phyloP scores from a whole-genome alignment of 345 rosid species.

The Rubroshorea leprosula region DNA sequence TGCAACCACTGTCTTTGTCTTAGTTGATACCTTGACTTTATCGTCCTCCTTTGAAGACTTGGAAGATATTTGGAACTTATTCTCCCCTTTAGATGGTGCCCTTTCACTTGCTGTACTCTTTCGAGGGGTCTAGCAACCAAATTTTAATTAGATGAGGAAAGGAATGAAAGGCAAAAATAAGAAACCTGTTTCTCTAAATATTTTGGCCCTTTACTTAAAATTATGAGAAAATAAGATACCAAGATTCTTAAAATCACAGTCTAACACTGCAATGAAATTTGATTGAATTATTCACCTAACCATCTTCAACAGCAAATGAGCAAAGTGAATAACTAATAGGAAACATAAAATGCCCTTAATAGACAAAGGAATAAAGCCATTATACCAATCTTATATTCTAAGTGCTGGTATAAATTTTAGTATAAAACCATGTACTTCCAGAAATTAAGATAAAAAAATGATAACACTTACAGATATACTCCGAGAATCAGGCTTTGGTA shows the following conservation, averaged over 20 bases:
- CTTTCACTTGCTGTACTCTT: conserved; percentile 73
- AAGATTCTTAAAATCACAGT: background rate
- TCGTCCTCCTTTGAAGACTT: conserved; percentile 56
- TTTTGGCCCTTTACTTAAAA: background rate
- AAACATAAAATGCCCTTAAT: background rate
- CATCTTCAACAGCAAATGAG: too few relatives aligned
- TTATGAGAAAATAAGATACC: background rate
- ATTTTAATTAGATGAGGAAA: background rate
- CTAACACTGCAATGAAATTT: background rate
- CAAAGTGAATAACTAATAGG: background rate
- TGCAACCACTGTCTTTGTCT: conserved; percentile 53
- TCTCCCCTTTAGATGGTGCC: conserved; percentile 52
- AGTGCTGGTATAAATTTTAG: background rate
- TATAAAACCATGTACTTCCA: background rate
- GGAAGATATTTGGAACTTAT: conserved; percentile 34
- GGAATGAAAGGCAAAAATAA: background rate
- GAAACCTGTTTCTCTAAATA: background rate
- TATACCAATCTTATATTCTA: background rate
- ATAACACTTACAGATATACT: conserved; percentile 54
- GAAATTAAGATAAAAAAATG: background rate
- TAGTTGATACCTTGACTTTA: conserved; percentile 36
- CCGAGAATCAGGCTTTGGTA: conserved; percentile 50
- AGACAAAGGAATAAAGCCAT: background rate
- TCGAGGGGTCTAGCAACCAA: conserved; percentile 59
- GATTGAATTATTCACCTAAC: background rate